phyloP scores from a whole-genome alignment of 2,329 filamentous ascomycete species.

The Basipetospora chlamydospora region DNA sequence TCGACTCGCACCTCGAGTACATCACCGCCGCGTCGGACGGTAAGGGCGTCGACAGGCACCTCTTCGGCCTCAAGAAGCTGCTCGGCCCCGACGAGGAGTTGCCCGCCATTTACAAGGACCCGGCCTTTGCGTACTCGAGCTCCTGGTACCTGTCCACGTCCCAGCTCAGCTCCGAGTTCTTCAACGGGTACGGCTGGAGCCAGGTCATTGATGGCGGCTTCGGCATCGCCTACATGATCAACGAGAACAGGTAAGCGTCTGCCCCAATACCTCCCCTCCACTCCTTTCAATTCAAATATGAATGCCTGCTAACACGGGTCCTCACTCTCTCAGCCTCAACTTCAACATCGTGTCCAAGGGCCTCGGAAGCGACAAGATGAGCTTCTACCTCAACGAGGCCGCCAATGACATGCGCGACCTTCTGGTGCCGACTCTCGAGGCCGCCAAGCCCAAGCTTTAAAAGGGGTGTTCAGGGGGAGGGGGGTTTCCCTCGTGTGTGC shows the following conservation, averaged over 20 bases:
- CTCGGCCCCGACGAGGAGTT: slow-evolving; percentile 66
- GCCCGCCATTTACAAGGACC: slow-evolving; percentile 75
- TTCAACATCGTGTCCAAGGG: slow-evolving; percentile 97
- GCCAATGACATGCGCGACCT: slow-evolving; percentile 80
- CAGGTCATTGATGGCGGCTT: slow-evolving; percentile 94
- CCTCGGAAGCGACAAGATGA: slow-evolving; percentile 82
- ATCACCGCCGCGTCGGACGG: slow-evolving; percentile 81
- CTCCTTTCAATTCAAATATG: neutral
- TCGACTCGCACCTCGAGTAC: slow-evolving; percentile 76
- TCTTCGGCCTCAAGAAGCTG: slow-evolving; percentile 94
- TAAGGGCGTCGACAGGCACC: slow-evolving; percentile 85
- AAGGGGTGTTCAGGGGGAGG: too few relatives aligned
- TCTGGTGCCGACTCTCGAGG: slow-evolving; percentile 63
- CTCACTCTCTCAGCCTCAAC: slow-evolving; percentile 51
- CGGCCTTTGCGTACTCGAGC: slow-evolving; percentile 66
- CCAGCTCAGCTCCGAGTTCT: slow-evolving; percentile 90
- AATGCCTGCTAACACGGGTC: too few relatives aligned
- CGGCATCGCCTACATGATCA: slow-evolving; percentile 99
- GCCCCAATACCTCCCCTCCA: neutral
- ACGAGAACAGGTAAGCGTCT: slow-evolving; percentile 68
- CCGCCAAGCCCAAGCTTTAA: slow-evolving; percentile 79
- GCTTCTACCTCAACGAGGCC: slow-evolving; percentile 88
- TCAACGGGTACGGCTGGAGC: slow-evolving; percentile 98
- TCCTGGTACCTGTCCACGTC: slow-evolving; percentile 83
- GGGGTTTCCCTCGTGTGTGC: too few relatives aligned